Percentiles rank a stretch among this genome's conserved stretches.
Evolutionary conservation across 2,329 filamentous ascomycete genomes (phyloP).

Genomic region (Fusarium bactridioides): DNA sequence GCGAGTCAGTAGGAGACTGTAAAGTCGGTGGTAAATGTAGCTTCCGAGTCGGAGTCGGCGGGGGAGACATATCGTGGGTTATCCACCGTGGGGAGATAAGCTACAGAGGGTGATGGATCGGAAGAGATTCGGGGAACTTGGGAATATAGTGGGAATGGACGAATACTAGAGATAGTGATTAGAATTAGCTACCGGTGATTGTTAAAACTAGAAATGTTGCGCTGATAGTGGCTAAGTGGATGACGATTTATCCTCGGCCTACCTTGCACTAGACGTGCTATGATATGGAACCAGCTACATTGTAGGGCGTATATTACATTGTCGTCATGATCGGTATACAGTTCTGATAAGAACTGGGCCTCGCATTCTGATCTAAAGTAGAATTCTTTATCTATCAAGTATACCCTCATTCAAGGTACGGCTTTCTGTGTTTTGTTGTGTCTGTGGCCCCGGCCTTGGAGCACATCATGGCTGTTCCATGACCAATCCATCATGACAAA

Average conservation of each 20-base stretch:
- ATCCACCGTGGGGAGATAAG: constrained; percentile 19
- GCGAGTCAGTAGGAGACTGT: constrained; percentile 19
- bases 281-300: background rate
- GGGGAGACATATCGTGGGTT: constrained; percentile 2
- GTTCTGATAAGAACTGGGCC: background rate
- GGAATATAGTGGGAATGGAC: background rate
- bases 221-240: background rate
- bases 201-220: background rate
- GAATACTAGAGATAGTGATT: background rate
- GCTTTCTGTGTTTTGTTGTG: background rate
- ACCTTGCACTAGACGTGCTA: background rate
- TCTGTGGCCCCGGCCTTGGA: accelerated
- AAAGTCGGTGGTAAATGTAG: constrained; percentile 29
- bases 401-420: background rate
- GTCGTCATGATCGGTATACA: background rate
- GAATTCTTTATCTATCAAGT: background rate
- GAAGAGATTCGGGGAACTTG: background rate
- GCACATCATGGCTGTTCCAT: background rate
- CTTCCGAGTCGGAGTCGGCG: constrained; percentile 9
- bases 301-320: background rate
- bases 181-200: background rate
- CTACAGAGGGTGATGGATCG: background rate
- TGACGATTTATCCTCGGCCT: background rate
- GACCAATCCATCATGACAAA: background rate
- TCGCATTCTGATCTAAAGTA: accelerated